Percentiles rank a stretch among this genome's conserved stretches.
Evolutionary conservation across 2,329 filamentous ascomycete genomes (phyloP).

Genomic region (Aspergillus udagawae): DNA sequence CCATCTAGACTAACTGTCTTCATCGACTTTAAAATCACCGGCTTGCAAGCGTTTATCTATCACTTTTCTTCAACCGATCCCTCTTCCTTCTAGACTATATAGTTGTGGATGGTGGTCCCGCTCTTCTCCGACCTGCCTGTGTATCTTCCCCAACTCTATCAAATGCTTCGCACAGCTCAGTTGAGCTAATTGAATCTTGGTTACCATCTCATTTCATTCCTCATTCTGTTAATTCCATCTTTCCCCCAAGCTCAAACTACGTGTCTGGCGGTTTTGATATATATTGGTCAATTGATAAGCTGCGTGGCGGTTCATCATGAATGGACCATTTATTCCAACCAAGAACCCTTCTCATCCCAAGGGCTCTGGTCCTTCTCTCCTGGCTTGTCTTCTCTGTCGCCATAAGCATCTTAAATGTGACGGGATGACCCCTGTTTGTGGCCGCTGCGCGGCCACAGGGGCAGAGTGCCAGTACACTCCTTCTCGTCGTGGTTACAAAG

Average conservation of each 20-base stretch:
- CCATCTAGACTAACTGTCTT: no score
- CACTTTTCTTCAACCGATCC: no score
- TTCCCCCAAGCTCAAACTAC: not conserved
- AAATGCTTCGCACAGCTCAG: no score
- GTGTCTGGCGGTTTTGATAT: not conserved
- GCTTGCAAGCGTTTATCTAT: no score
- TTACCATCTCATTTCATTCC: not conserved
- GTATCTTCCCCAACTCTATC: not conserved
- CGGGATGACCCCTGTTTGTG: constrained; percentile 61
- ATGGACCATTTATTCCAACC: constrained; percentile 19
- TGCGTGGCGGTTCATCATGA: constrained; percentile 18
- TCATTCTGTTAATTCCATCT: not conserved
- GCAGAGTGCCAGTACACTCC: constrained; percentile 67
- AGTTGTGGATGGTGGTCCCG: not conserved
- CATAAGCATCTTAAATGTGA: constrained; percentile 73
- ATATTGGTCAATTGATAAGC: not conserved
- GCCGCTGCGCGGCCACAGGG: constrained; percentile 58
- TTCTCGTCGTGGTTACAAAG: constrained; percentile 72
- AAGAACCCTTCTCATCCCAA: constrained; percentile 17
- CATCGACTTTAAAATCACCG: no score
- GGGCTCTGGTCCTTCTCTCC: constrained; percentile 35
- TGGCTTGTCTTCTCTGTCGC: constrained; percentile 47
- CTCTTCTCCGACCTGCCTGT: not conserved
- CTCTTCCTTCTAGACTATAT: no score
- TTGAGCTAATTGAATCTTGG: no score